Conservation (phyloP, 768 basidiomycete genomes). For the Termitomyces sp. region DNA sequence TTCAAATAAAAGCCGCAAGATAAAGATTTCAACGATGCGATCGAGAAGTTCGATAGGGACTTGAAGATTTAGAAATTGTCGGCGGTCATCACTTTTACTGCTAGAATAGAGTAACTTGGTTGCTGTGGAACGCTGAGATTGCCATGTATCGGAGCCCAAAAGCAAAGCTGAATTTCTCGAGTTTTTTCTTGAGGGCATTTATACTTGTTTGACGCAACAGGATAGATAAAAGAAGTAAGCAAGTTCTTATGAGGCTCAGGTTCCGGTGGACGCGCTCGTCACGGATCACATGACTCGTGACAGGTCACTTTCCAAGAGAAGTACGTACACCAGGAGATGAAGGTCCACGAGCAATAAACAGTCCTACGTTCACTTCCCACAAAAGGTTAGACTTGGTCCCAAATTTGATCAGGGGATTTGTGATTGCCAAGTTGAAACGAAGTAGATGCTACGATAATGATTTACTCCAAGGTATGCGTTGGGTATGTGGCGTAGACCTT, state of each 20-base stretch:
- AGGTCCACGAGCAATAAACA: too few relatives aligned
- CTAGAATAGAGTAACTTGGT: not conserved
- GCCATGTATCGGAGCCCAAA: not conserved
- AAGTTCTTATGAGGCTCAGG: not conserved
- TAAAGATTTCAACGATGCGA: conserved; percentile 24
- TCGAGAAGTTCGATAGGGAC: conserved; percentile 33
- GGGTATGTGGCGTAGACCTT: too few relatives aligned
- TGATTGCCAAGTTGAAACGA: too few relatives aligned
- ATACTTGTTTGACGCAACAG: not conserved
- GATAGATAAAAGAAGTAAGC: not conserved
- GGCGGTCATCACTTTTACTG: not conserved
- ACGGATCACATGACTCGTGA: not conserved
- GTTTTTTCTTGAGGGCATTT: conserved; percentile 4
- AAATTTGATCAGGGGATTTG: too few relatives aligned
- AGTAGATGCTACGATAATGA: not conserved
- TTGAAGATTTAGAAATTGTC: conserved; percentile 15
- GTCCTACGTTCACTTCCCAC: too few relatives aligned
- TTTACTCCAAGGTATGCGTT: not conserved
- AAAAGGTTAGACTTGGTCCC: too few relatives aligned
- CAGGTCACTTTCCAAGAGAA: too few relatives aligned
- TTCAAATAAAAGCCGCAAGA: conserved; percentile 6
- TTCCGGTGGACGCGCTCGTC: not conserved
- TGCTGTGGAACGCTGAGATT: not conserved
- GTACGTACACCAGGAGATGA: too few relatives aligned
- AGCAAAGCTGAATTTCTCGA: conserved; percentile 1